Evolutionary conservation across 257 asterid species (phyloP).

Genomic region (Cruciata laevipes): DNA sequence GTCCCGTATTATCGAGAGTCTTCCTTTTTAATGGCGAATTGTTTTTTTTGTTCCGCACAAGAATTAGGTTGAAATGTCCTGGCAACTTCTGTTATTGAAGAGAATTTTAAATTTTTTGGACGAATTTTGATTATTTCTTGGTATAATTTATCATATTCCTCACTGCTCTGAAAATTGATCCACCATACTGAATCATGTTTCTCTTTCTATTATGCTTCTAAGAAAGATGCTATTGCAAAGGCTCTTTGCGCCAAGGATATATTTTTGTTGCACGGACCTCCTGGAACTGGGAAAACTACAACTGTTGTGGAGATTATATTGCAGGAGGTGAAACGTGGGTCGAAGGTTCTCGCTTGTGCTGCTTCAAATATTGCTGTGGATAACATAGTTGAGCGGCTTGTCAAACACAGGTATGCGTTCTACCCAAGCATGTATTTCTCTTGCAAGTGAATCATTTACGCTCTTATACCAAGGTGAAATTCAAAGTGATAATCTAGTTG

Average conservation of each 20-base stretch:
- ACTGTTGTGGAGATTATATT: conserved; percentile 89
- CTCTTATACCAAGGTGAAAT: neutral
- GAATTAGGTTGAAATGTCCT: neutral
- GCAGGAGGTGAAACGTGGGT: conserved; percentile 95
- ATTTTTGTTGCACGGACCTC: conserved; percentile 97
- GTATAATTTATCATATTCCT: neutral
- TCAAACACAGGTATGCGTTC: conserved; percentile 65
- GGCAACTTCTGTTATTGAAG: neutral
- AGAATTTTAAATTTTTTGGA: neutral
- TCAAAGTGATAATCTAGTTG: neutral
- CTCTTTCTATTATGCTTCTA: conserved; percentile 11
- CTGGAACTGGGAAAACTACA: conserved; percentile 99
- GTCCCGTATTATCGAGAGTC: neutral
- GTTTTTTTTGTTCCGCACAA: neutral
- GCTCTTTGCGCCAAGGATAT: conserved; percentile 89
- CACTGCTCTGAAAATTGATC: neutral
- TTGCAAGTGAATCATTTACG: neutral
- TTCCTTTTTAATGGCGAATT: too few relatives aligned
- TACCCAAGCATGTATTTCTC: neutral
- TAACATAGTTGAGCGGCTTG: conserved; percentile 96
- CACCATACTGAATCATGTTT: conserved; percentile 23
- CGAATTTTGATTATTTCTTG: neutral
- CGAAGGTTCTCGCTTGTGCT: conserved; percentile 90
- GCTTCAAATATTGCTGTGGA: conserved; percentile 99
- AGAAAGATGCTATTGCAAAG: conserved; percentile 87